Conservation (phyloP, 139 green algal genomes). For the Tetratostichococcus sp. region DNA sequence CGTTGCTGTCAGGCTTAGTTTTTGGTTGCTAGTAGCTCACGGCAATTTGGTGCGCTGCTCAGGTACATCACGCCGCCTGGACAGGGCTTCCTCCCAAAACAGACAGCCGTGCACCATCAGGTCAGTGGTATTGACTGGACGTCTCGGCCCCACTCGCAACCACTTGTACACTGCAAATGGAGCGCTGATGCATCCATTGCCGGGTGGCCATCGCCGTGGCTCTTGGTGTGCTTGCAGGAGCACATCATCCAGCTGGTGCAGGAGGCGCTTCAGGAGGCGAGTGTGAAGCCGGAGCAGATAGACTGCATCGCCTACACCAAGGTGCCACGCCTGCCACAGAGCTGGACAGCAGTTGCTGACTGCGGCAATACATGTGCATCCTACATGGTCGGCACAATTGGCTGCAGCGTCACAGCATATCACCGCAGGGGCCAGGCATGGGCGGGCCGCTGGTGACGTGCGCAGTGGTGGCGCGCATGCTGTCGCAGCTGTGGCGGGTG, state of each 20-base stretch:
- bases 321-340: no score
- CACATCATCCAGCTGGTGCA: conserved; percentile 59
- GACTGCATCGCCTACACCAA: conserved; percentile 80
- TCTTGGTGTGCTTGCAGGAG: conserved; percentile 31
- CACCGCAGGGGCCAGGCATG: conserved; percentile 86
- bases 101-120: conserved; percentile 86
- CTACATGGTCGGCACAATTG: no score
- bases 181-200: no score
- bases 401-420: no score
- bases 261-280: conserved; percentile 58
- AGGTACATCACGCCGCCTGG: conserved; percentile 80
- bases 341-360: no score
- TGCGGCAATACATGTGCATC: no score
- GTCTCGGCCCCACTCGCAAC: no score
- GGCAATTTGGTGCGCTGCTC: no score
- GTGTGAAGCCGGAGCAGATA: conserved; percentile 49
- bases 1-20: no score
- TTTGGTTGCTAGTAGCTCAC: no score
- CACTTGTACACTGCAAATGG: no score
- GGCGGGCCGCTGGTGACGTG: conserved; percentile 72
- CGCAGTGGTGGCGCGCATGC: conserved; percentile 78
- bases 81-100: conserved; percentile 77
- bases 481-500: conserved; percentile 66
- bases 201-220: not conserved
- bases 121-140: no score